Percentiles rank a stretch among this genome's conserved stretches.
These are phyloP conservation scores for Scenedesmus sp. DNA, from an alignment of 163 green algal genomes.

Conservation along the genomic window DNA sequence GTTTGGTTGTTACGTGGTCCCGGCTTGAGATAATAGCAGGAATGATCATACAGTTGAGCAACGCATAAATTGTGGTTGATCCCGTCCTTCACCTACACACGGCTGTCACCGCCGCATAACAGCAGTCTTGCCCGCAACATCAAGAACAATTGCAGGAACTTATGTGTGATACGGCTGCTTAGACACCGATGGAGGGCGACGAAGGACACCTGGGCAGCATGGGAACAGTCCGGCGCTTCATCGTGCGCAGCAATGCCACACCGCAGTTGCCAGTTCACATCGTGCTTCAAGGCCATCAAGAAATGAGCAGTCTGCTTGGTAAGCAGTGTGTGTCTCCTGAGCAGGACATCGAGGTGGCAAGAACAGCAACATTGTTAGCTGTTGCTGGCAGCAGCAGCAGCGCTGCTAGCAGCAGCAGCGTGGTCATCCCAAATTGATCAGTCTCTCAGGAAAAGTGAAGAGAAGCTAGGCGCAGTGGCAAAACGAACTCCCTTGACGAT, in stretches of 20 bases:
- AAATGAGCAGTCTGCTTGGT: not conserved
- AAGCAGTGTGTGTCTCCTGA: not conserved
- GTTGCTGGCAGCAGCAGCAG: not conserved
- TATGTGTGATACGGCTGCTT: not conserved
- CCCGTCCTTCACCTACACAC: not conserved
- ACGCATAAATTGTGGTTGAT: no score
- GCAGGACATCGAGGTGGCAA: not conserved
- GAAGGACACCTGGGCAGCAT: not conserved
- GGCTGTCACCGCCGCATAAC: not conserved
- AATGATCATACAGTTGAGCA: no score
- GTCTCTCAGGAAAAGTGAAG: no score
- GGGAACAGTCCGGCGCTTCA: not conserved
- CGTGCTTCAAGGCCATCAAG: not conserved
- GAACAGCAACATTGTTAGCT: not conserved
- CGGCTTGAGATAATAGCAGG: no score
- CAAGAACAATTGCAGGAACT: not conserved
- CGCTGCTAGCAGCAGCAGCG: not conserved
- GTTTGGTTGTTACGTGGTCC: not conserved
- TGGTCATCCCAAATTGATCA: not conserved
- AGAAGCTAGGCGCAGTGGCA: no score
- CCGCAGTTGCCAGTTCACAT: not conserved
- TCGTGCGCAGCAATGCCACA: conserved; percentile 1
- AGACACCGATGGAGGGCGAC: not conserved
- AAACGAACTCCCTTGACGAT: no score
- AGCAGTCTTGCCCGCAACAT: not conserved